Evolutionary conservation across 176 grass and related monocot genomes (phyloP), one percentile per base, ranked within the genome.

Genomic region (Raddia distichophylla): DNA sequence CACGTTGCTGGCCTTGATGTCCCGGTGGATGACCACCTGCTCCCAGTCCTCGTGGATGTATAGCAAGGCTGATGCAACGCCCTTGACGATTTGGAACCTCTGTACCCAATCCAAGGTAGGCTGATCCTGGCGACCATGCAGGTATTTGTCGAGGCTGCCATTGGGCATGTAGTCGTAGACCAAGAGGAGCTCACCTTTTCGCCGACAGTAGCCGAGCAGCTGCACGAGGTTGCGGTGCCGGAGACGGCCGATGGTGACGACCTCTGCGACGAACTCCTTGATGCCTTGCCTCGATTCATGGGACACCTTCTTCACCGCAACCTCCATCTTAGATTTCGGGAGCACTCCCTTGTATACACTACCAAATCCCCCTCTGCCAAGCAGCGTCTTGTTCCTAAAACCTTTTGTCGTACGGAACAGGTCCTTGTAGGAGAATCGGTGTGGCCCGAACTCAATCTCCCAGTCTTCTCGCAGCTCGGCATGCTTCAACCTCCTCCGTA

Each of bases 401-500:
- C 91, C 94, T 35, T 91, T 81, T 0, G 91, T 91, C 0, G 94
- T 86, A 9, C 75, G 76, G 74, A 87, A 91, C 73, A 97, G 67
- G 59, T 97, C 94, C 82, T 86, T 97, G 83, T 97, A 97, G 0
- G 91, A 71, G 86, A 97, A 97, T 3, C 94, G 77, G 69, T 93
- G 91, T 0, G 94, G 91, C 7, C 88, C 91, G 47, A 85, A 97
- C 74, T 97, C 94, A 11, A 91, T 57, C 81, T 97, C 93, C 93
- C 90, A 97, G 3, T 97, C 93, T 46, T 97, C 93, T 0, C 86
- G 90, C 10, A 91, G 35, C 71, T 93, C 93, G 3, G 86, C 83
- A 46, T 93, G 93, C 72, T 64, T 97, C 40, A 37, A 17, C 7
- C 80, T 66, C 56, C 90, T 52, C 61, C 80, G 79, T 44, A 83